Evolutionary conservation across 371 early-diverging fungal species (phyloP), one percentile per base, ranked within the genome.

Genomic region (Lichtheimia ramosa): DNA sequence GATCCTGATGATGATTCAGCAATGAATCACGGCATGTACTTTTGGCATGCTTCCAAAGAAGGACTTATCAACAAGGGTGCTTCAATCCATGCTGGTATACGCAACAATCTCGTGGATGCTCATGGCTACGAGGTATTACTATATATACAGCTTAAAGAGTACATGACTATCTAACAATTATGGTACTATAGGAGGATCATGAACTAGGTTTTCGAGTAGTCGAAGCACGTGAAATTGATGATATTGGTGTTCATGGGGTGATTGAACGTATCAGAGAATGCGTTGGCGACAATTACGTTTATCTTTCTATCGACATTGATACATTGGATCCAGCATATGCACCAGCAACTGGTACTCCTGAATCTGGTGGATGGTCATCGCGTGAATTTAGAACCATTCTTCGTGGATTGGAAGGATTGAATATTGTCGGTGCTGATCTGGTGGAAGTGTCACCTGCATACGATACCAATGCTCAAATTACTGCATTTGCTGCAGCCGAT

Each of bases 291-390:
- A 63, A 73, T 49, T 54, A 51, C 2, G 69, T 69, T 10, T 74
- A 74, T 60, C 56, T 74, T 13, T 72, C 73, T 10, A 62, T 74
- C 14, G 75, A 74, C 50, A 74, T 74, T 54, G 75, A 74, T 51
- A 65, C 66, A 4, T 42, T 74, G 20, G 71, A 74, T 56, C 75
- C 75, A 51, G 60, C 64, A 15, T 64, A 61, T 48, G 75, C 75
- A 4, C 75, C 75, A 16, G 75, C 75, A 6, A 72, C 73, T 34
- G 73, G 75, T 6, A 64, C 65, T 5, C 65, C 65, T 1, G 64
- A 68, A 58, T 62, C 75, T 5, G 75, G 75, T 25, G 75, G 75
- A 8, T 73, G 61, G 53, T 43, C 51, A 0, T 65, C 74, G 2
- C 58, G 72, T 14, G 70, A 72, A 28, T 21, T 72, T 48, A 59